Evolutionary conservation across 768 basidiomycete species (phyloP), one percentile per base, ranked within the genome.

Genomic region (Hemileccinum rubropunctum): DNA sequence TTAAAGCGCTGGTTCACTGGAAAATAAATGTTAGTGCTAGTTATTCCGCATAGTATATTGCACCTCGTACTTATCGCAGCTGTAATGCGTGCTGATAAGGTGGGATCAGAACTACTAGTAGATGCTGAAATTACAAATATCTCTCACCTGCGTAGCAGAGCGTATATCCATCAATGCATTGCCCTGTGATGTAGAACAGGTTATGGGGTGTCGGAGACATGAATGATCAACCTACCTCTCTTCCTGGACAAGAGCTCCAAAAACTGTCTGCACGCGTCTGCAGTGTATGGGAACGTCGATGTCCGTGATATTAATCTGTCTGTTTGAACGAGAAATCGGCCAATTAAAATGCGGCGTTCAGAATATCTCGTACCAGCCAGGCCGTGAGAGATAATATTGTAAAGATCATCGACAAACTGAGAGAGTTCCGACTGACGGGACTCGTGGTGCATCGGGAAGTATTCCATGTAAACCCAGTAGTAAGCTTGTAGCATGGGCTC

Each of bases 401-500:
- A 73, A 8, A 81, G 70, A n/a, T 79, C 75, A 20, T 80, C 74
- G n/a, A 80, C 54, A 11, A 62, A 53, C 26, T 60, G 52, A 8
- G 61, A 53, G 1, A 79, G 51, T 5, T 66, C 60, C 12, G 61
- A 53, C 3, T 34, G 21, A 14, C 70, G 51, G 57, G 83, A 81
- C 61, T 37, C 27, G 11, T 71, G 53, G 58, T 84, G 82, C 63
- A 76, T 78, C 1, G 79, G 80, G 61, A 80, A 83, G 50, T 73
- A 75, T 60, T 84, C 81, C 9, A 81, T 67, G 53, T 86, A 83
- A 11, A 52, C 59, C 83, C 82, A 85, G 55, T 79, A 85, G 30
- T 43, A 43, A 43, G 17, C 42, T 20, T 43, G 28, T 20, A 43
- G 30, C n/a, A 43, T 43, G 2, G 28, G 12, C 5, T 18, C 42